Evolutionary conservation across 2,329 filamentous ascomycete genomes (phyloP), one percentile per base, ranked within the genome.

Genomic region (Fusarium miscanthi): DNA sequence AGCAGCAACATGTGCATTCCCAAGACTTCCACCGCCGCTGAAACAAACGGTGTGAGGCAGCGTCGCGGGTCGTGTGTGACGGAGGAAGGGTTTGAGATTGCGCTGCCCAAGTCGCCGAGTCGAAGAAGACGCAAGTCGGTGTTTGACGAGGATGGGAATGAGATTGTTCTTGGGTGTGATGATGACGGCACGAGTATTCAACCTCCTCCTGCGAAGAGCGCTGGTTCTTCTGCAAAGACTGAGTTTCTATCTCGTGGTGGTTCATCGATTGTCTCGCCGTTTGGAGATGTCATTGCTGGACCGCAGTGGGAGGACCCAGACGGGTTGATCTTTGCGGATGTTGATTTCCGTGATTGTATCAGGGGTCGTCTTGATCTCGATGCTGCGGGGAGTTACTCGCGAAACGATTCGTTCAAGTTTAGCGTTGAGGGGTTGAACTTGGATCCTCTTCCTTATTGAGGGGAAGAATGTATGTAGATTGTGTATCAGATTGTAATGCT

Each of bases 261-360:
- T 0, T 96, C 94, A 0, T 92, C 90, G 76, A 95, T 98, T 73
- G 85, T 97, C 31, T 91, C 89, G 14, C 94, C 95, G 0, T 85
- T 92, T 45, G 95, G 95, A 0, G 89, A 95, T n/a, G 89, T 95
- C 1, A 82, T 97, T 3, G 90, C 90, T 3, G 94, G 93, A 0
- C 95, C 95, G 1, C 84, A 96, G 65, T 97, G 94, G 94, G 93
- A 97, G 66, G 91, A 95, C 67, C 82, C 91, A 61, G 86, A 89
- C 8, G 88, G 89, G 0, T 80, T 97, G 35, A 82, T 94, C 57
- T 88, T 88, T 38, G 86, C 89, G 2, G 93, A 96, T 72, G 91
- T 95, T 7, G 94, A 98, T 78, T 92, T 98, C 77, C 93, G 97
- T 52, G 94, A 97, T 74, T 97, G 95, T 76, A 89, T 94, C 73